Percentiles rank a stretch among this genome's conserved stretches.
Evolutionary conservation across 192 early-diverging fungal species (phyloP).

Genomic region (Mycoemilia scoparia): DNA sequence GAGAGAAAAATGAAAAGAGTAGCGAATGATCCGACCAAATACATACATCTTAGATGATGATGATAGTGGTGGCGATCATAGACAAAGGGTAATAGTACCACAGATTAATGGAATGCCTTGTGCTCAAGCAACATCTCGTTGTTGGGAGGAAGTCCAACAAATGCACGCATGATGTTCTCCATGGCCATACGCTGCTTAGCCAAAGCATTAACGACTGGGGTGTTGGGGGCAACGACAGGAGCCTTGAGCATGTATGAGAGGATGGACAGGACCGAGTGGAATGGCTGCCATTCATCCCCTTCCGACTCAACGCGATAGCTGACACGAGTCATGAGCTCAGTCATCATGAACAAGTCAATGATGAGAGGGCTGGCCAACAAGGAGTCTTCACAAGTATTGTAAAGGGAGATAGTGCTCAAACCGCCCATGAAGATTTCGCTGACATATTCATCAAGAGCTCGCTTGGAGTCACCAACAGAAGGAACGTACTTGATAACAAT

Average conservation of each 20-base stretch:
- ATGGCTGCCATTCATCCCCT: slow-evolving; percentile 51
- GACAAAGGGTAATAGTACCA: no score
- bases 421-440: slow-evolving; percentile 99
- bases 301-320: slow-evolving; percentile 41
- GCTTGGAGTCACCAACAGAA: slow-evolving; percentile 90
- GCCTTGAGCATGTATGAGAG: slow-evolving; percentile 96
- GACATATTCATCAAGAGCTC: slow-evolving; percentile 95
- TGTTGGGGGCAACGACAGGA: slow-evolving; percentile 77
- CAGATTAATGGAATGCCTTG: slow-evolving; percentile 45
- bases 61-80: no score
- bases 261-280: slow-evolving; percentile 91
- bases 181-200: slow-evolving; percentile 88
- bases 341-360: slow-evolving; percentile 85
- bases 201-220: slow-evolving; percentile 91
- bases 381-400: slow-evolving; percentile 99
- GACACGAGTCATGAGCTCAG: slow-evolving; percentile 95
- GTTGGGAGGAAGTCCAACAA: slow-evolving; percentile 85
- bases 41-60: no score
- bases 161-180: slow-evolving; percentile 97
- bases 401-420: slow-evolving; percentile 87
- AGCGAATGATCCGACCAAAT: no score
- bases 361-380: slow-evolving; percentile 94
- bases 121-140: slow-evolving; percentile 95
- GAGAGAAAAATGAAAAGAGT: no score
- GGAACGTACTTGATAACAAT: slow-evolving; percentile 99